Evolutionary conservation across 148 eudicot genomes (phyloP), one percentile per base, ranked within the genome.

Genomic region (Heliamphora exappendiculata): DNA sequence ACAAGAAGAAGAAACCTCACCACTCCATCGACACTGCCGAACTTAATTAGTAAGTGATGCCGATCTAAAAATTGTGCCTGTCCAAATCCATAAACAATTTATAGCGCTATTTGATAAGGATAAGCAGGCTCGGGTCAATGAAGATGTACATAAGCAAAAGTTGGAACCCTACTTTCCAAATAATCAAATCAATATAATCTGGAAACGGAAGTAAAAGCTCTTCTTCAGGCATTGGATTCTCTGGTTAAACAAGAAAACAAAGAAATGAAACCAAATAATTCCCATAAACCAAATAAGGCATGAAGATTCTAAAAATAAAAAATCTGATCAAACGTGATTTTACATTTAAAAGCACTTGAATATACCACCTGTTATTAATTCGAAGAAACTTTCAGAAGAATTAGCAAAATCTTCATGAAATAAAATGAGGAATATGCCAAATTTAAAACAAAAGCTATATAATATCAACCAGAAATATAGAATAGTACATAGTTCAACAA

Each of bases 11-110:
- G 76, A 74, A 67, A 63, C 66, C 92, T 85, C 82, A 95, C 98
- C 89, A 86, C 98, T 84, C 94, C 98, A 84, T 91, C 96, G 65
- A 95, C 93, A 84, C 98, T 91, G 72, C 98, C 97, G 82, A 95
- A 95, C 85, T 95, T 95, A 83, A 95, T 89, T 80, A 95, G 79
- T 75, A 95, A 84, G 86, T 95, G 98, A 84, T 91, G 91, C 55
- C 97, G 89, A 83, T 95, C 97, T 87, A 95, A 84, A 81, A 95
- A 95, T 80, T 95, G 98, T 77, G 89, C 98, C 98, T 94, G 87
- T 53, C 73, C 82, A 75, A n/a, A 53, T 19, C 50, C 75, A 71
- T 34, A 79, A 26, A 72, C 69, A 63, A 69, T 5, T 37, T 44
- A 34, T 22, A 37, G 37, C 8, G 9, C 26, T 64, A 75, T 63